A percentile compares a stretch with the other conserved stretches of the same genome.
phyloP scores from a whole-genome alignment of 2,329 filamentous ascomycete species.

The Metarhizium rileyi region DNA sequence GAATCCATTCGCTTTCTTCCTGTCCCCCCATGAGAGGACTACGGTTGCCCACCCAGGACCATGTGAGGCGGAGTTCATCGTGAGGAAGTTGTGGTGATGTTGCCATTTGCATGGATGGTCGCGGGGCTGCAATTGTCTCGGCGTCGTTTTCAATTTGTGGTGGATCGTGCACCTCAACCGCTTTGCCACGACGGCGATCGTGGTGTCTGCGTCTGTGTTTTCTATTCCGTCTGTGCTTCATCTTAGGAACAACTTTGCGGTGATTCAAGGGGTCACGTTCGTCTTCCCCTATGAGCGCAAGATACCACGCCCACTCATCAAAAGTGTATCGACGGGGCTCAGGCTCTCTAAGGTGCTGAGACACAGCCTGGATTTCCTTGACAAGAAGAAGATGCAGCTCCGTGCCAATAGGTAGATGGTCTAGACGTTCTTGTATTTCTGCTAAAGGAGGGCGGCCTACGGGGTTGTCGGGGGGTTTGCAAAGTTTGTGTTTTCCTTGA shows the following conservation, averaged over 20 bases:
- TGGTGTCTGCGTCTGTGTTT: slow-evolving; percentile 1
- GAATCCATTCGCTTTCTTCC: slow-evolving; percentile 63
- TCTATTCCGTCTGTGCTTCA: slow-evolving; percentile 10
- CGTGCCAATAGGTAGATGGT: slow-evolving; percentile 30
- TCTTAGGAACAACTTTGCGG: slow-evolving; percentile 25
- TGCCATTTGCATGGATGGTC: neutral
- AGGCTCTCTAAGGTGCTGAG: slow-evolving; percentile 48
- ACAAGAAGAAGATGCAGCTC: slow-evolving; percentile 58
- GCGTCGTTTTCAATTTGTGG: neutral
- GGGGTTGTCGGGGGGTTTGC: neutral
- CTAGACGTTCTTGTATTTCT: slow-evolving; percentile 24
- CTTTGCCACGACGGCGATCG: neutral
- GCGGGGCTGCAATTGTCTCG: neutral
- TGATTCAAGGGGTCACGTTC: slow-evolving; percentile 43
- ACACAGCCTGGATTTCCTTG: slow-evolving; percentile 58
- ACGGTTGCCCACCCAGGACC: slow-evolving; percentile 64
- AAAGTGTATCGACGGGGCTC: slow-evolving; percentile 61
- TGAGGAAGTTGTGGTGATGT: neutral
- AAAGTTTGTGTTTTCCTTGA: slow-evolving; percentile 7
- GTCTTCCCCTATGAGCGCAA: slow-evolving; percentile 63
- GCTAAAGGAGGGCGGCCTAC: slow-evolving; percentile 23
- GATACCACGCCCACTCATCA: slow-evolving; percentile 80
- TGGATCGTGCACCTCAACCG: neutral
- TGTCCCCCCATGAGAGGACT: slow-evolving; percentile 61
- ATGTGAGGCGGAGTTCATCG: slow-evolving; percentile 31